Conservation (phyloP, 495 filamentous ascomycete genomes). For the Podospora pseudocomata region DNA sequence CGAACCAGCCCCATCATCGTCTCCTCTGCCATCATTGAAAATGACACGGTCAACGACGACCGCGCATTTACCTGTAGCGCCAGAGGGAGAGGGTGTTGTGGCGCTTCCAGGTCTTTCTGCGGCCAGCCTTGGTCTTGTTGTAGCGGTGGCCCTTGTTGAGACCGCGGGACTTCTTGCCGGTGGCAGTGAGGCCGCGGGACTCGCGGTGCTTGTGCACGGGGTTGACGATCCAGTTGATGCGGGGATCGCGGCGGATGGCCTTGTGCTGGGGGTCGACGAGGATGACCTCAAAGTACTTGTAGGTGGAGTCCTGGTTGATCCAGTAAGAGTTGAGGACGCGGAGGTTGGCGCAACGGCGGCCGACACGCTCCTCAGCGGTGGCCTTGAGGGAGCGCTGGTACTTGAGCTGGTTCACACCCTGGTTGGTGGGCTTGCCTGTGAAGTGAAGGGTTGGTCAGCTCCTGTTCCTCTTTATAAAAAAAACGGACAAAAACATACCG, state of each 20-base stretch:
- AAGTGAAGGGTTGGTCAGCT: constrained; percentile 18
- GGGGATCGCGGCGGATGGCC: constrained; percentile 96
- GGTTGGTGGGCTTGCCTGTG: constrained; percentile 98
- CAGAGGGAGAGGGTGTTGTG: constrained; percentile 97
- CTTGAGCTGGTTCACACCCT: constrained; percentile 99
- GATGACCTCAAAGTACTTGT: constrained; percentile 99
- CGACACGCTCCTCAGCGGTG: constrained; percentile 99
- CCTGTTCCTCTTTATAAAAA: neutral
- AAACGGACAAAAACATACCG: constrained; percentile 54
- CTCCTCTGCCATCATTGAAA: constrained; percentile 1
- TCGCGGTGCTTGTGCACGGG: constrained; percentile 99
- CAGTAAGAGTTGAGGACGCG: constrained; percentile 99
- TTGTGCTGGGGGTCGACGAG: constrained; percentile 99
- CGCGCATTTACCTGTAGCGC: constrained; percentile 63
- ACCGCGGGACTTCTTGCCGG: constrained; percentile 98
- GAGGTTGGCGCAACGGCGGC: constrained; percentile 96
- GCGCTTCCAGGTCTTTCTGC: constrained; percentile 99
- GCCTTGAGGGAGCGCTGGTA: constrained; percentile 98
- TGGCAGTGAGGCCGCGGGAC: constrained; percentile 89
- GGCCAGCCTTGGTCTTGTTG: constrained; percentile 93
- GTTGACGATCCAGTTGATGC: constrained; percentile 99
- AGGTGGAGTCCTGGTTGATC: constrained; percentile 99
- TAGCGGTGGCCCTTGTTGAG: constrained; percentile 97
- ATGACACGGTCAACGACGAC: constrained; percentile 13
- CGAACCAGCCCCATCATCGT: constrained; percentile 19